Percentiles rank a stretch among this genome's conserved stretches.
Conservation (phyloP, 2,329 filamentous ascomycete genomes). For the Penicillium olsonii region DNA sequence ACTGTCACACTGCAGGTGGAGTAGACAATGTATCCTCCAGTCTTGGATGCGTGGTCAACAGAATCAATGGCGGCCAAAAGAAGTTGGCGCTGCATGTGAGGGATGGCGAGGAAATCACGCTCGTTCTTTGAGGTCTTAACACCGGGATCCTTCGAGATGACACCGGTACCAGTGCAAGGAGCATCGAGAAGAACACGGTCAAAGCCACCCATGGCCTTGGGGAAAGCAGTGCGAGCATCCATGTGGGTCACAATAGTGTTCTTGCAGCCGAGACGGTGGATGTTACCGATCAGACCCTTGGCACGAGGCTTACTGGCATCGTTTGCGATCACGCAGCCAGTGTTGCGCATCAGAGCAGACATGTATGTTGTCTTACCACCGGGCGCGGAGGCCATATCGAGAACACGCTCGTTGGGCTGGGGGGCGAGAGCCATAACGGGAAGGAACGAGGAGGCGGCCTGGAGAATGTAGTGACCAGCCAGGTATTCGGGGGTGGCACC, state of each 20-base stretch:
- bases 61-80: conserved; percentile 92
- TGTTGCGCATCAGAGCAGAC: conserved; percentile 97
- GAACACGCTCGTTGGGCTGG: conserved; percentile 85
- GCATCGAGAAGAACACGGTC: conserved; percentile 93
- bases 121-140: conserved; percentile 99
- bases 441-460: conserved; percentile 94
- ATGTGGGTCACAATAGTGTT: conserved; percentile 97
- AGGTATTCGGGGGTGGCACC: conserved; percentile 97
- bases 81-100: conserved; percentile 93
- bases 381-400: conserved; percentile 93
- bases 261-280: conserved; percentile 88
- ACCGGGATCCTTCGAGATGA: conserved; percentile 93
- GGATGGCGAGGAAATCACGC: conserved; percentile 88
- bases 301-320: conserved; percentile 91
- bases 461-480: conserved; percentile 95
- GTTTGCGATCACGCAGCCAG: conserved; percentile 92
- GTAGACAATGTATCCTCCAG: conserved; percentile 93
- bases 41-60: conserved; percentile 86
- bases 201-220: conserved; percentile 91
- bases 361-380: conserved; percentile 96
- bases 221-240: conserved; percentile 84
- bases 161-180: conserved; percentile 93
- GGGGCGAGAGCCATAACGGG: conserved; percentile 97
- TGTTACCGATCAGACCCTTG: conserved; percentile 97
- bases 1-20: conserved; percentile 94